phyloP scores from a whole-genome alignment of 1,284 basidiomycete genomes.

The Trichosporon inkin region DNA sequence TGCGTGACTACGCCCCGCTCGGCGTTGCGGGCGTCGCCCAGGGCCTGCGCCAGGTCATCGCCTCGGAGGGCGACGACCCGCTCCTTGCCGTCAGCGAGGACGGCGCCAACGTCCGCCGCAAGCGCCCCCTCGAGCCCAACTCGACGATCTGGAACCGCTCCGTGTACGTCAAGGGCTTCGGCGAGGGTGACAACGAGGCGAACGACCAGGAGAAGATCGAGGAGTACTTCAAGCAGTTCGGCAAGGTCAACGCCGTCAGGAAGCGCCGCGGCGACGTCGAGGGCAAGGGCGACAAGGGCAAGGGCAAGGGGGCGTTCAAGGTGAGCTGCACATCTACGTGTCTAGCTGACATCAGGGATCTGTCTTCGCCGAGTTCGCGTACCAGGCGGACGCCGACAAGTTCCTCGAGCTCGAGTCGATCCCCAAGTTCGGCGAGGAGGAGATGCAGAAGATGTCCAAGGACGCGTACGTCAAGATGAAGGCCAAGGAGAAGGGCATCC shows the following conservation, averaged over 20 bases:
- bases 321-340: conserved; percentile 48
- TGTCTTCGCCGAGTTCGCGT: conserved; percentile 85
- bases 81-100: conserved; percentile 69
- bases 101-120: conserved; percentile 67
- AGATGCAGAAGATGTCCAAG: conserved; percentile 85
- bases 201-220: conserved; percentile 72
- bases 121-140: conserved; percentile 65
- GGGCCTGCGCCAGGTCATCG: conserved; percentile 57
- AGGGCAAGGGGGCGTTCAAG: conserved; percentile 71
- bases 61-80: conserved; percentile 51
- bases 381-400: conserved; percentile 63
- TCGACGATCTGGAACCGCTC: conserved; percentile 66
- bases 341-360: conserved; percentile 62
- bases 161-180: conserved; percentile 88
- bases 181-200: conserved; percentile 58
- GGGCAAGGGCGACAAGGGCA: conserved; percentile 51
- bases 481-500: conserved; percentile 85
- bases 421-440: conserved; percentile 68
- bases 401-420: conserved; percentile 78
- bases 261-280: conserved; percentile 65
- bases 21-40: conserved; percentile 65
- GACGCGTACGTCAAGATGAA: conserved; percentile 94
- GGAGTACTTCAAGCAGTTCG: conserved; percentile 74
- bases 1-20: conserved; percentile 65
- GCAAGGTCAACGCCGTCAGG: conserved; percentile 77